A percentile compares a stretch with the other conserved stretches of the same genome.
phyloP scores from a whole-genome alignment of 306 rosid genomes.

The Astragalus membranaceus region DNA sequence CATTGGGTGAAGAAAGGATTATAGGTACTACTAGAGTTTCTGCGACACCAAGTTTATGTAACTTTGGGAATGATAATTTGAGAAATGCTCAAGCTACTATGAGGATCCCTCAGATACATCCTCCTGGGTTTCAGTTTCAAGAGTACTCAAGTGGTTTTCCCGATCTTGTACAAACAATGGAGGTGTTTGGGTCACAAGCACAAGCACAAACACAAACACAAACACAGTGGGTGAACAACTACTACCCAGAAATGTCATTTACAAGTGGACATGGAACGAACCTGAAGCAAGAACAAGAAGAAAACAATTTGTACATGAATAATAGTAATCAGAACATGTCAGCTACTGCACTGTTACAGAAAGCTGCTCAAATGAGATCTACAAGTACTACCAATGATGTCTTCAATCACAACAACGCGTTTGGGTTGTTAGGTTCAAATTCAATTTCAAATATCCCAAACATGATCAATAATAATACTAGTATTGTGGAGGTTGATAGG shows the following conservation, averaged over 20 bases:
- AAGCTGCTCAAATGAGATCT: constrained; percentile 62
- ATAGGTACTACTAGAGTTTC: constrained; percentile 37
- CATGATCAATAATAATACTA: neutral
- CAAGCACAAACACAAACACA: constrained; percentile 7
- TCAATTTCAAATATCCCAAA: neutral
- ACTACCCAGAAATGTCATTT: neutral
- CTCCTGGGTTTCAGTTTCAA: constrained; percentile 41
- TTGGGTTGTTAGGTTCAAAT: constrained; percentile 21
- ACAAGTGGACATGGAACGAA: constrained; percentile 28
- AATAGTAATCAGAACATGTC: constrained; percentile 44
- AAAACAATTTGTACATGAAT: constrained; percentile 34
- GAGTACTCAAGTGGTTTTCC: no score
- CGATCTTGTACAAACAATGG: constrained; percentile 26
- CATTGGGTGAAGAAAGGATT: constrained; percentile 61
- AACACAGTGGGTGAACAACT: constrained; percentile 34
- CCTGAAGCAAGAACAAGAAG: constrained; percentile 52
- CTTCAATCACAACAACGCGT: neutral
- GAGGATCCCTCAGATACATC: constrained; percentile 29
- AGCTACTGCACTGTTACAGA: constrained; percentile 58
- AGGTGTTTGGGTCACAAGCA: constrained; percentile 37
- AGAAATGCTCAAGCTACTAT: constrained; percentile 21
- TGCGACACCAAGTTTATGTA: constrained; percentile 16
- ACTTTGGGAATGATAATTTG: constrained; percentile 27
- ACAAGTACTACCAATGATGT: constrained; percentile 26
- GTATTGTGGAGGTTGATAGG: constrained; percentile 11